A percentile compares a stretch with the other conserved stretches of the same genome.
phyloP scores from a whole-genome alignment of 192 early-diverging fungal genomes.

The Backusella macrospora region DNA sequence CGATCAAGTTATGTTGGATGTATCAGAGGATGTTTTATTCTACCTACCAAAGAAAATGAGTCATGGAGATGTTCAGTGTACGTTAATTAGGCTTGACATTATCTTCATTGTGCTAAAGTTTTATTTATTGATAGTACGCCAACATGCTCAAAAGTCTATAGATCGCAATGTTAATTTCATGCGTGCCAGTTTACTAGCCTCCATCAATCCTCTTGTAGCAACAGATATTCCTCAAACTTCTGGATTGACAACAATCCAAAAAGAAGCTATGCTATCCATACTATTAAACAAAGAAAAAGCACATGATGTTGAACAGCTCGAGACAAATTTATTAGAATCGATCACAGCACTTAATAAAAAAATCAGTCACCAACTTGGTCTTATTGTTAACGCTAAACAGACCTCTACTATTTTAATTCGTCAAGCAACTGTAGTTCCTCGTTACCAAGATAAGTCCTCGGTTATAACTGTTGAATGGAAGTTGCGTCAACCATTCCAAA shows the following conservation, averaged over 20 bases:
- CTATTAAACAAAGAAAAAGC: neutral
- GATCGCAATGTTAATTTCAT: constrained; percentile 28
- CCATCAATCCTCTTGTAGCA: constrained; percentile 24
- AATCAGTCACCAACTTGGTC: constrained; percentile 24
- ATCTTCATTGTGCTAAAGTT: neutral
- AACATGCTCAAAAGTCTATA: constrained; percentile 14
- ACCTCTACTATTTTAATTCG: constrained; percentile 26
- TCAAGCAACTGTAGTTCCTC: constrained; percentile 14
- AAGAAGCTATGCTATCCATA: constrained; percentile 8
- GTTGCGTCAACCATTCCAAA: constrained; percentile 21
- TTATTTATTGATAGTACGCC: neutral
- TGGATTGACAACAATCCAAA: neutral
- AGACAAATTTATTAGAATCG: constrained; percentile 2
- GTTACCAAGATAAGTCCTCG: constrained; percentile 3
- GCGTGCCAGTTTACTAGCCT: constrained; percentile 28
- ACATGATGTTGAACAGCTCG: neutral
- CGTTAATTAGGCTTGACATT: neutral
- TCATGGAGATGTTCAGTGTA: constrained; percentile 11
- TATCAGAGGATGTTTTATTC: constrained; percentile 12
- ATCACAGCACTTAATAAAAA: constrained; percentile 20
- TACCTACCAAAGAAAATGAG: constrained; percentile 18
- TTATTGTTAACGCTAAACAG: constrained; percentile 30
- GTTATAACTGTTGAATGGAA: constrained; percentile 22
- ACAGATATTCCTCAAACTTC: constrained; percentile 17
- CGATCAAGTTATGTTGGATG: constrained; percentile 27